A percentile compares a stretch with the other conserved stretches of the same genome.
Evolutionary conservation across 176 grass and related monocot genomes (phyloP).

Genomic region (Bothriochloa decipiens): DNA sequence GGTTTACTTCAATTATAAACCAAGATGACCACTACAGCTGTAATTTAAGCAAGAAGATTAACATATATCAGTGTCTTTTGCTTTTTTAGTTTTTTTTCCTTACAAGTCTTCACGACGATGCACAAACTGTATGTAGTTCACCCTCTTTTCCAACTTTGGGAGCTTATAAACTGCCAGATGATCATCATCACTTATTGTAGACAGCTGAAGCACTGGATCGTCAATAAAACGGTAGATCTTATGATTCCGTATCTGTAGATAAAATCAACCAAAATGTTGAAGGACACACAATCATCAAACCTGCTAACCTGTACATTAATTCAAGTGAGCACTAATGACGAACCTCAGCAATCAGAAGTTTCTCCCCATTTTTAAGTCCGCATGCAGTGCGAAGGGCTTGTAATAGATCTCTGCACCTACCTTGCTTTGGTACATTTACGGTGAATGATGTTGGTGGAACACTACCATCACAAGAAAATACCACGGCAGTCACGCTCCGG

Average conservation of each 20-base stretch:
- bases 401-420: slow-evolving; percentile 80
- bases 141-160: slow-evolving; percentile 68
- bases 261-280: slow-evolving; percentile 39
- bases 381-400: slow-evolving; percentile 81
- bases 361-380: slow-evolving; percentile 81
- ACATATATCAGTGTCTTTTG: background rate
- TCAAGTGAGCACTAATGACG: slow-evolving; percentile 34
- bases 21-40: slow-evolving; percentile 22
- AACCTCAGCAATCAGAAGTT: slow-evolving; percentile 94
- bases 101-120: slow-evolving; percentile 89
- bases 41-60: slow-evolving; percentile 31
- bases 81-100: slow-evolving; percentile 36
- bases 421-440: slow-evolving; percentile 96
- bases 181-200: slow-evolving; percentile 91
- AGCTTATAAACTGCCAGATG: slow-evolving; percentile 86
- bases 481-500: slow-evolving; percentile 67
- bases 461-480: slow-evolving; percentile 82
- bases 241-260: slow-evolving; percentile 79
- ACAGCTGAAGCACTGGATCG: slow-evolving; percentile 81
- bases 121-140: slow-evolving; percentile 89
- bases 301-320: slow-evolving; percentile 25
- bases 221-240: slow-evolving; percentile 81
- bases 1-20: slow-evolving; percentile 14
- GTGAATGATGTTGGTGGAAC: slow-evolving; percentile 70
- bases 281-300: slow-evolving; percentile 36